phyloP scores from a whole-genome alignment of 768 basidiomycete species.

The Chalciporus piperatus region DNA sequence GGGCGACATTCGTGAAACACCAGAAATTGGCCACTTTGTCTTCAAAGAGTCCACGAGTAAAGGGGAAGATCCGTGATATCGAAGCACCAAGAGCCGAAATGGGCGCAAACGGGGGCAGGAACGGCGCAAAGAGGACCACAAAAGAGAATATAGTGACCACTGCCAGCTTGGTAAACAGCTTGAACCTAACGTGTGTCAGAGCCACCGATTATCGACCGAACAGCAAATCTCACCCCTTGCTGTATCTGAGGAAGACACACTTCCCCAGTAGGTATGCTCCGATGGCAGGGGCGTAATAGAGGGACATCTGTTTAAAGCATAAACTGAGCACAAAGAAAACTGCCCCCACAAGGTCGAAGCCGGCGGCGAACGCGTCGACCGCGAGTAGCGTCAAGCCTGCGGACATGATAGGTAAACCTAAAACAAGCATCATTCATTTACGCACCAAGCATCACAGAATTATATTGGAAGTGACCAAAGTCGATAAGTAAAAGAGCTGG shows the following conservation, averaged over 20 bases:
- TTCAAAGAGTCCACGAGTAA: constrained; percentile 86
- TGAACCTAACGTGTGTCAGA: constrained; percentile 30
- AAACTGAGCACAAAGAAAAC: constrained; percentile 81
- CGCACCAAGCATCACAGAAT: constrained; percentile 87
- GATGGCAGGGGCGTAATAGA: constrained; percentile 93
- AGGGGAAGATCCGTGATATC: constrained; percentile 84
- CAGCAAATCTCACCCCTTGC: constrained; percentile 54
- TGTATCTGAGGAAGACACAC: constrained; percentile 76
- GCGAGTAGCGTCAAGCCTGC: constrained; percentile 68
- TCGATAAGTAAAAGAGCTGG: constrained; percentile 84
- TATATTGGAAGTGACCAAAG: constrained; percentile 95
- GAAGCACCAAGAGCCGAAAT: constrained; percentile 53
- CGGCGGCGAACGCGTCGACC: constrained; percentile 65
- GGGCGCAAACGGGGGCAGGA: constrained; percentile 66
- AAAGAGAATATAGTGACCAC: constrained; percentile 62
- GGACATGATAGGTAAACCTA: background rate
- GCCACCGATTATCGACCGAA: background rate
- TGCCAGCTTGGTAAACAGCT: constrained; percentile 66
- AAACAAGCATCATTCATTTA: constrained; percentile 5
- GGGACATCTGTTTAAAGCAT: constrained; percentile 93
- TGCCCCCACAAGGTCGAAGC: constrained; percentile 72
- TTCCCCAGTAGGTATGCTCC: constrained; percentile 88
- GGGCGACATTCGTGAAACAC: constrained; percentile 82
- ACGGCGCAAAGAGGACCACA: constrained; percentile 71
- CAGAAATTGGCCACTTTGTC: constrained; percentile 98